Evolutionary conservation across 2,329 filamentous ascomycete genomes (phyloP), one percentile per base, ranked within the genome.

Genomic region (Fusarium keratoplasticum): DNA sequence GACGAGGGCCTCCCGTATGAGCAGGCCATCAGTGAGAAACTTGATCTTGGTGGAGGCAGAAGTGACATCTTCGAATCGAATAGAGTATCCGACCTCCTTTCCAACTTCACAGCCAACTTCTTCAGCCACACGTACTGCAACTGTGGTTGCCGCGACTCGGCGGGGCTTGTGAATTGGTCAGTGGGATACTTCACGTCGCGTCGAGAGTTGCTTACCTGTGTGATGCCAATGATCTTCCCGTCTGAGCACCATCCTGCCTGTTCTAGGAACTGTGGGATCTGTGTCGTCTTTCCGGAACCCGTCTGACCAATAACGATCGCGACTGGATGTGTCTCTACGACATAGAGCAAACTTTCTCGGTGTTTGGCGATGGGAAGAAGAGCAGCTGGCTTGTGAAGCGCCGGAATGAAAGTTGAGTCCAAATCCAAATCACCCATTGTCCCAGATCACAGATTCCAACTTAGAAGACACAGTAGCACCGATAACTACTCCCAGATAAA

Each of bases 261-360:
- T 67, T 97, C 92, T 14, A 98, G 88, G 78, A 93, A 98, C 77
- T 98, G 96, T 1, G 96, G 96, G 50, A 98, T 92, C 81, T 98
- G 96, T 0, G 96, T 98, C 2, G 95, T 98, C 84, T 98, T 98
- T 47, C 96, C 95, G 27, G 94, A 97, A 5, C 96, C 96, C 2
- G 96, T 98, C 80, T 98, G 95, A 10, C 96, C 96, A 64, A 98
- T 91, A 14, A 98, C 91, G 60, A 98, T 94, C 0, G 94, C 96
- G 66, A 98, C 92, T 0, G 94, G 92, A 73, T 91, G 90, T 9
- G 90, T 95, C 81, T 98, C 96, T 67, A 98, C 89, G 16, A 95
- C 88, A 83, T 98, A 98, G 3, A 98, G 88, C 2, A 99, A 86
- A 63, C 88, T 91, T 66, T 96, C 88, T 72, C 91, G 91, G 77